Conservation (phyloP, 768 basidiomycete species). For the Lepiota venenata region DNA sequence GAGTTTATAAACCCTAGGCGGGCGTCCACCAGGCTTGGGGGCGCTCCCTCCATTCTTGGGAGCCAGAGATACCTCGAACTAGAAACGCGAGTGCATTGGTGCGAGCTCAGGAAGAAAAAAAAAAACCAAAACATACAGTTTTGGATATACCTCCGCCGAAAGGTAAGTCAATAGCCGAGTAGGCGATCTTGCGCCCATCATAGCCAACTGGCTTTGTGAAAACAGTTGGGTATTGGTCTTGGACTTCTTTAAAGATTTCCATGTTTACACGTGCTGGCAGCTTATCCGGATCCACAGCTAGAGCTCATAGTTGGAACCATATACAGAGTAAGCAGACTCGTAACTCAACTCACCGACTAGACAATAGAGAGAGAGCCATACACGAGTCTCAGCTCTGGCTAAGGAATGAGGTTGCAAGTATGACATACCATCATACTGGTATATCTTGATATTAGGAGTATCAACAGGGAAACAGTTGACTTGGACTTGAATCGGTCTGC, state of each 20-base stretch:
- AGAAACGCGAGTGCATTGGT: constrained; percentile 1
- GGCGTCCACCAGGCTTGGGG: constrained; percentile 26
- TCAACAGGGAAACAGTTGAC: constrained; percentile 62
- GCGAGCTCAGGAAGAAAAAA: neutral
- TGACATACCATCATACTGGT: constrained; percentile 77
- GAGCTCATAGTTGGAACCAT: neutral
- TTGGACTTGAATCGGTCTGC: constrained; percentile 21
- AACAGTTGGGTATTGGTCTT: constrained; percentile 53
- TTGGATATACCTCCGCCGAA: constrained; percentile 51
- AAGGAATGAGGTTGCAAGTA: neutral
- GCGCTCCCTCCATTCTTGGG: constrained; percentile 32
- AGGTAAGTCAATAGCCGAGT: constrained; percentile 52
- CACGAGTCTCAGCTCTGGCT: neutral
- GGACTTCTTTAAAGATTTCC: constrained; percentile 61
- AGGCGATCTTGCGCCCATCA: constrained; percentile 76
- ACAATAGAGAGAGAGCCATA: neutral
- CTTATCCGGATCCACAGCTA: constrained; percentile 66
- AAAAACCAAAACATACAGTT: constrained; percentile 36
- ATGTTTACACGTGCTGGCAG: constrained; percentile 65
- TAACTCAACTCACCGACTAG: constrained; percentile 3
- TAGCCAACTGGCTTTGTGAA: constrained; percentile 75
- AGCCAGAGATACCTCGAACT: constrained; percentile 63
- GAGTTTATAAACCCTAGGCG: constrained; percentile 64
- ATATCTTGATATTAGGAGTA: constrained; percentile 55
- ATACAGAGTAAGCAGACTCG: too few species aligned